Conservation (phyloP, 192 early-diverging fungal species). For the Physocladia obscura region DNA sequence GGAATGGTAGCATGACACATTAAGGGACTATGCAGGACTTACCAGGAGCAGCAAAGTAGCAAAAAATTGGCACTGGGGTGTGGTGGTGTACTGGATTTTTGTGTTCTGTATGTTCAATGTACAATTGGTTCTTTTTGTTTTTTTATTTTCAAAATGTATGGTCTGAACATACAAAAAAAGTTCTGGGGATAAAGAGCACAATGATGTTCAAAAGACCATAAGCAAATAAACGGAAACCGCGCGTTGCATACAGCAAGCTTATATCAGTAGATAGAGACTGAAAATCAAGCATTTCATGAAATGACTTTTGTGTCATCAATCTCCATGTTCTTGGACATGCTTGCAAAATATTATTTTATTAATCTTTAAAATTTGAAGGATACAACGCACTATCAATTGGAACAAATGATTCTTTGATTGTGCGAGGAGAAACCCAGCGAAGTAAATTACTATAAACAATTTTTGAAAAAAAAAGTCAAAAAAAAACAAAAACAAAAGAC, state of each 20-base stretch:
- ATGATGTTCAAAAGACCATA: slow-evolving; percentile 22
- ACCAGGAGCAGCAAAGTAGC: too few species aligned
- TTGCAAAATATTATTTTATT: not conserved
- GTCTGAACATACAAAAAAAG: too few species aligned
- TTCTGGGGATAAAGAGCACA: slow-evolving; percentile 31
- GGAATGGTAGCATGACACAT: too few species aligned
- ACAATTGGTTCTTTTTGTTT: too few species aligned
- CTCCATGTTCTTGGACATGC: not conserved
- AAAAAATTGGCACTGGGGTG: too few species aligned
- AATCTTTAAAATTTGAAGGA: slow-evolving; percentile 73
- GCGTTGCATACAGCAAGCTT: slow-evolving; percentile 3
- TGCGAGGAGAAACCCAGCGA: slow-evolving; percentile 88
- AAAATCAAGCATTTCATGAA: not conserved
- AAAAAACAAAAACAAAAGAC: not conserved
- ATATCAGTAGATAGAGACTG: not conserved
- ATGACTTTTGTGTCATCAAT: not conserved
- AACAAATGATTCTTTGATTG: slow-evolving; percentile 94
- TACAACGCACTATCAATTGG: slow-evolving; percentile 77
- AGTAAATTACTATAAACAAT: slow-evolving; percentile 60
- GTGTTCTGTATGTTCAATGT: too few species aligned
- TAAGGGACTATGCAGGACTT: too few species aligned
- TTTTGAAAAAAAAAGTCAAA: too few species aligned
- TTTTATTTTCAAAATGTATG: too few species aligned
- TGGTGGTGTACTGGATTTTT: too few species aligned
- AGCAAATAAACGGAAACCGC: slow-evolving; percentile 14